Evolutionary conservation across 768 basidiomycete species (phyloP).

Genomic region (Mycena galericulata): DNA sequence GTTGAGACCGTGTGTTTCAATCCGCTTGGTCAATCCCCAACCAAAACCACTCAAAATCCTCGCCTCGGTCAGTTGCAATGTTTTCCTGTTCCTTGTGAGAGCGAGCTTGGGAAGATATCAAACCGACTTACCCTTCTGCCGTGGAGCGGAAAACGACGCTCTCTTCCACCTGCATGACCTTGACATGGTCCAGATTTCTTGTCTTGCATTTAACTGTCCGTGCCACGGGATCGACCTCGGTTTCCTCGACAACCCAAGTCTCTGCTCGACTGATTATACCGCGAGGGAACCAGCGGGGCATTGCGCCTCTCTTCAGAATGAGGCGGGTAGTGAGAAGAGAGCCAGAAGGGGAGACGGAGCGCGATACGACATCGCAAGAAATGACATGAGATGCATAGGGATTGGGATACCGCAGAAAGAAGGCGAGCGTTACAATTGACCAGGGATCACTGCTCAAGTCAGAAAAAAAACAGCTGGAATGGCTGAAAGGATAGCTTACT

Average conservation of each 20-base stretch:
- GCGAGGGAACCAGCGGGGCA: slow-evolving; percentile 92
- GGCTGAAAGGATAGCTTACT: slow-evolving; percentile 51
- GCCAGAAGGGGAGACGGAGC: slow-evolving; percentile 77
- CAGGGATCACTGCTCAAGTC: slow-evolving; percentile 82
- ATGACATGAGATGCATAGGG: slow-evolving; percentile 94
- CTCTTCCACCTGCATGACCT: slow-evolving; percentile 94
- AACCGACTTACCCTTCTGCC: slow-evolving; percentile 71
- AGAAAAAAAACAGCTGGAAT: slow-evolving; percentile 13
- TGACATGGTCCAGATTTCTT: slow-evolving; percentile 93
- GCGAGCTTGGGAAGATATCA: background rate
- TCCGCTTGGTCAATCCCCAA: slow-evolving; percentile 88
- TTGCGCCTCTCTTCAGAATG: slow-evolving; percentile 91
- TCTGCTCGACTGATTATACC: slow-evolving; percentile 88
- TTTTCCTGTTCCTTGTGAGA: slow-evolving; percentile 63
- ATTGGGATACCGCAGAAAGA: slow-evolving; percentile 96
- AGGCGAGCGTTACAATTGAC: slow-evolving; percentile 92
- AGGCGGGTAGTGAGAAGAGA: slow-evolving; percentile 88
- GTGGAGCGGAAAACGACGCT: slow-evolving; percentile 77
- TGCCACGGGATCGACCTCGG: slow-evolving; percentile 88
- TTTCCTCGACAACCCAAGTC: slow-evolving; percentile 96
- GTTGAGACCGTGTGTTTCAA: slow-evolving; percentile 87
- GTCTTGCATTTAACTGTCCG: slow-evolving; percentile 83
- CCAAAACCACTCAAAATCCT: slow-evolving; percentile 90
- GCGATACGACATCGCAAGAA: slow-evolving; percentile 95
- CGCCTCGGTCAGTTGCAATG: slow-evolving; percentile 88